These are phyloP conservation scores for Prunus mira DNA, from an alignment of 306 rosid species.

Conservation along the genomic window DNA sequence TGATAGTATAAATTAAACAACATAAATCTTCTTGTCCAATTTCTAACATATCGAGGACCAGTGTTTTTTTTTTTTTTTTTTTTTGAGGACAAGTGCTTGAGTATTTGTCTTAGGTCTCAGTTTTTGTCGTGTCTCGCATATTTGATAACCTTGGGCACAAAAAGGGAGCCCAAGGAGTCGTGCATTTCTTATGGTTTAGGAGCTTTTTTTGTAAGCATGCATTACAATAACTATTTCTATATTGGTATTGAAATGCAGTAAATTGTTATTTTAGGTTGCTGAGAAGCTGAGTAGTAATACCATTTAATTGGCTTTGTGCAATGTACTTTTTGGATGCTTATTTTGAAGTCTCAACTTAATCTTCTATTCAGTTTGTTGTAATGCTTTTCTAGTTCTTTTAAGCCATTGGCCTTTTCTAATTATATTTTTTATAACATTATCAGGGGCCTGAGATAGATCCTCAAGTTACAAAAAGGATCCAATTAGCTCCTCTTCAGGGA, in stretches of 20 bases:
- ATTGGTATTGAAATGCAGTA: not conserved
- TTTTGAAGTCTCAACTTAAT: not conserved
- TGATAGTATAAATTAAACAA: too few relatives aligned
- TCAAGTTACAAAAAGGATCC: slow-evolving; percentile 39
- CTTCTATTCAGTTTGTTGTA: slow-evolving; percentile 4
- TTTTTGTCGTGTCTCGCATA: not conserved
- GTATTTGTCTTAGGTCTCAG: too few relatives aligned
- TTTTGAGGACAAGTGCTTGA: too few relatives aligned
- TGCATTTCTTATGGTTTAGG: not conserved
- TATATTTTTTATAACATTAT: slow-evolving; percentile 9
- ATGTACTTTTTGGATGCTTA: not conserved
- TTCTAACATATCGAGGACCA: too few relatives aligned
- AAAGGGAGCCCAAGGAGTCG: not conserved
- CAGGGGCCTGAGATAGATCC: slow-evolving; percentile 42
- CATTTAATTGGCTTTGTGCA: not conserved
- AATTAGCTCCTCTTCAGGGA: slow-evolving; percentile 66
- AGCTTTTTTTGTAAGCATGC: not conserved
- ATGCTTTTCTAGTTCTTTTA: slow-evolving; percentile 11
- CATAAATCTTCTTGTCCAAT: too few relatives aligned
- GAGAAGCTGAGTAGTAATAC: not conserved
- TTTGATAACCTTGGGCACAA: not conserved
- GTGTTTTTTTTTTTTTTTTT: too few relatives aligned
- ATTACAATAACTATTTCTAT: not conserved
- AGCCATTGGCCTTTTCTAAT: slow-evolving; percentile 18
- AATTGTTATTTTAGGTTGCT: not conserved